Percentiles rank a stretch among this genome's conserved stretches.
phyloP scores from a whole-genome alignment of 2,329 filamentous ascomycete species.

The Furcasterigmium furcatum region DNA sequence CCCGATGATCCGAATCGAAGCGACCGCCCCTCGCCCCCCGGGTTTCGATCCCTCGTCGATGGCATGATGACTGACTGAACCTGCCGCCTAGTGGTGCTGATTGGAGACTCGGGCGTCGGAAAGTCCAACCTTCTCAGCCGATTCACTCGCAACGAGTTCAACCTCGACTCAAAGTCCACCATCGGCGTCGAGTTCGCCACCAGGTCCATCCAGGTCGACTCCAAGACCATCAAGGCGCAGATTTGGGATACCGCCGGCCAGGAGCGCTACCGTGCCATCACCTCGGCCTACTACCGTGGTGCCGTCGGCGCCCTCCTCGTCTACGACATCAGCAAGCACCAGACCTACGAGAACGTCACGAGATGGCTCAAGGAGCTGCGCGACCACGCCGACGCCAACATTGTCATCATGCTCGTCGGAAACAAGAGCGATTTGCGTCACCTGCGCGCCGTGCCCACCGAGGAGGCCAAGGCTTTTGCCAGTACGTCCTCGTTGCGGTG shows the following conservation, averaged over 20 bases:
- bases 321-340: conserved; percentile 99
- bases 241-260: conserved; percentile 99
- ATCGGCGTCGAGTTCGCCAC: conserved; percentile 99
- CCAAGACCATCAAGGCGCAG: conserved; percentile 99
- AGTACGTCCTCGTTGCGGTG: conserved; percentile 53
- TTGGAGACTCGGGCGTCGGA: conserved; percentile 98
- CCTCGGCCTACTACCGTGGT: conserved; percentile 97
- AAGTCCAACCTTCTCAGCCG: conserved; percentile 99
- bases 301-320: conserved; percentile 96
- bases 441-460: conserved; percentile 91
- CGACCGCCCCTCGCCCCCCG: neutral
- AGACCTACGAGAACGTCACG: conserved; percentile 98
- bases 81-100: conserved; percentile 75
- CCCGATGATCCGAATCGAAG: conserved; percentile 16
- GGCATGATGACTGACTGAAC: conserved; percentile 22
- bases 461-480: conserved; percentile 97
- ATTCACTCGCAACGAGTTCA: conserved; percentile 99
- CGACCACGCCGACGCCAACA: conserved; percentile 97
- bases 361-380: conserved; percentile 98
- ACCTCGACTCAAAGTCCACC: conserved; percentile 98
- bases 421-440: conserved; percentile 99
- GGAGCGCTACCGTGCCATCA: conserved; percentile 98
- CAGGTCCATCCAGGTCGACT: conserved; percentile 96
- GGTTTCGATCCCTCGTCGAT: conserved; percentile 8
- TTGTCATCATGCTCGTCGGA: conserved; percentile 98